Conservation (phyloP, 2,329 filamentous ascomycete species). For the Pseudogymnoascus pannorum region DNA sequence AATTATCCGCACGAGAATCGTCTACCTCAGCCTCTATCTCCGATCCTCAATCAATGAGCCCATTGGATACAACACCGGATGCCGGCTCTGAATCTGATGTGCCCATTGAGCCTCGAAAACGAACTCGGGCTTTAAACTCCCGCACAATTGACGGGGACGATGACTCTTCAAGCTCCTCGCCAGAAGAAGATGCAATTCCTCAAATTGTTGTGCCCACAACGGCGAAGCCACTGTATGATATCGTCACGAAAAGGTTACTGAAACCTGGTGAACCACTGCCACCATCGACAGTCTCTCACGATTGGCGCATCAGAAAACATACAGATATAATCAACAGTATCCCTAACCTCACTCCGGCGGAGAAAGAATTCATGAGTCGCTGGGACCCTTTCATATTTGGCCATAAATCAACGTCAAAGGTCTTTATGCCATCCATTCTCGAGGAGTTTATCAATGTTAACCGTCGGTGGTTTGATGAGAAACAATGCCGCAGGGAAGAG, state of each 20-base stretch:
- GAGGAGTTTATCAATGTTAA: conserved; percentile 21
- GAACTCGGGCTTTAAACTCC: not conserved
- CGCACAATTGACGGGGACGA: not conserved
- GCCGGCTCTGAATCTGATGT: not conserved
- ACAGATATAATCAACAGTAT: conserved; percentile 25
- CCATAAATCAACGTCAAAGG: conserved; percentile 20
- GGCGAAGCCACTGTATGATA: conserved; percentile 23
- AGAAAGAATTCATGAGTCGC: conserved; percentile 26
- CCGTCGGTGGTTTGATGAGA: conserved; percentile 21
- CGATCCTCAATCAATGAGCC: not conserved
- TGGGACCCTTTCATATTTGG: conserved; percentile 24
- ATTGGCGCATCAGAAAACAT: conserved; percentile 26
- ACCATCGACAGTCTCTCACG: conserved; percentile 23
- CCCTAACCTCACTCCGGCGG: conserved; percentile 22
- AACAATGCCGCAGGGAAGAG: conserved; percentile 17
- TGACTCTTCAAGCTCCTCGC: not conserved
- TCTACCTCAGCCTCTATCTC: not conserved
- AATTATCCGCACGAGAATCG: not conserved
- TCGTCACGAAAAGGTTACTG: conserved; percentile 22
- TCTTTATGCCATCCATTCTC: conserved; percentile 18
- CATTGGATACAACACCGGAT: not conserved
- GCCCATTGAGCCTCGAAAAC: not conserved
- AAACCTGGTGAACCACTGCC: conserved; percentile 20
- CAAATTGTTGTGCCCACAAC: conserved; percentile 16
- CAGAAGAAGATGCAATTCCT: not conserved